Conservation (phyloP, 805 yeast genomes). For the Monosporozyma siamensis region DNA sequence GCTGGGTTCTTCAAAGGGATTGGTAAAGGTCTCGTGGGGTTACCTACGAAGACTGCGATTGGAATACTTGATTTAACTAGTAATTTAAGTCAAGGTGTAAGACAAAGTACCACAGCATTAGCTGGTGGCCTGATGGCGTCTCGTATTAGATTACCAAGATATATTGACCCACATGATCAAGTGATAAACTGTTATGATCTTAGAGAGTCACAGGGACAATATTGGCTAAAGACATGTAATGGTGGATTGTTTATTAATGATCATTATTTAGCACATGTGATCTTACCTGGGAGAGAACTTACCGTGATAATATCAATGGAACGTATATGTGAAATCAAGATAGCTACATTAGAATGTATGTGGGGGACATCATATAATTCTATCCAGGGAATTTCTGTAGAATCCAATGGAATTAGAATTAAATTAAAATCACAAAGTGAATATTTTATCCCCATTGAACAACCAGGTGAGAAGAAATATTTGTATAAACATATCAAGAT, state of each 20-base stretch:
- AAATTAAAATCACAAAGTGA: constrained; percentile 48
- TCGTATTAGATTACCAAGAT: constrained; percentile 48
- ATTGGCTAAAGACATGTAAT: constrained; percentile 74
- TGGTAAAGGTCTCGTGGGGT: constrained; percentile 89
- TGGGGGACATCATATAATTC: constrained; percentile 66
- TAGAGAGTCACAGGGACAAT: constrained; percentile 89
- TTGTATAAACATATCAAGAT: constrained; percentile 64
- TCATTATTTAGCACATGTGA: constrained; percentile 73
- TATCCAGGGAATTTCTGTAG: constrained; percentile 64
- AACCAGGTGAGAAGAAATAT: constrained; percentile 49
- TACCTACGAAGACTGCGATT: constrained; percentile 94
- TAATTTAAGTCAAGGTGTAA: constrained; percentile 87
- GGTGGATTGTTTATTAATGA: constrained; percentile 73
- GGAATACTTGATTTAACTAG: constrained; percentile 90
- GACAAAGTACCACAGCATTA: constrained; percentile 84
- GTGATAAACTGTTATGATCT: constrained; percentile 66
- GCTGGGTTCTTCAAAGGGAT: constrained; percentile 87
- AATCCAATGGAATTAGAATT: constrained; percentile 68
- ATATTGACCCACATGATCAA: constrained; percentile 52
- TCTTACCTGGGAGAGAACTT: constrained; percentile 70
- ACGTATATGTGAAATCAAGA: constrained; percentile 57
- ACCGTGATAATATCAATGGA: constrained; percentile 68
- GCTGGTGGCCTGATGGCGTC: constrained; percentile 31
- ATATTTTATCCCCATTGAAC: constrained; percentile 78
- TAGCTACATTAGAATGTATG: constrained; percentile 48